These are phyloP conservation scores for Immersiporthe knoxdaviesiana DNA, from an alignment of 2,329 filamentous ascomycete species.

Conservation along the genomic window DNA sequence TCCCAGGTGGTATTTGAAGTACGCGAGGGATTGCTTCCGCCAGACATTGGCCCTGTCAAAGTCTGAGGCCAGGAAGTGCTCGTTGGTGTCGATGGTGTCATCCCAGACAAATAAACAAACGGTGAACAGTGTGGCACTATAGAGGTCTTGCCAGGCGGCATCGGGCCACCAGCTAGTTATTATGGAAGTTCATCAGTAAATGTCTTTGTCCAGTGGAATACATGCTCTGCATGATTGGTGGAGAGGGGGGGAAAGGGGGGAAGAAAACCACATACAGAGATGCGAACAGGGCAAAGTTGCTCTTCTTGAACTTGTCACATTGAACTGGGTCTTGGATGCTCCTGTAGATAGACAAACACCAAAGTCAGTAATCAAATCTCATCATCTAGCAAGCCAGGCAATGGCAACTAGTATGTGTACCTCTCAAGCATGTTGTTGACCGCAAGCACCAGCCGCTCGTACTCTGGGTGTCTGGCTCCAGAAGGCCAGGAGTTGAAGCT, in stretches of 20 bases:
- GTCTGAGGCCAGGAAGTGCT: constrained; percentile 37
- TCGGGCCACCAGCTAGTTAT: constrained; percentile 40
- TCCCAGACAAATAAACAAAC: constrained; percentile 43
- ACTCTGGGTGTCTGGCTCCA: constrained; percentile 15
- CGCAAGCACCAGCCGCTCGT: constrained; percentile 19
- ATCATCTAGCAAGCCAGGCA: no score
- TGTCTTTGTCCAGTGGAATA: not conserved
- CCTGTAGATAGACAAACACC: constrained; percentile 28
- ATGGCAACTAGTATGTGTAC: constrained; percentile 6
- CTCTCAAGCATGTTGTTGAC: constrained; percentile 22
- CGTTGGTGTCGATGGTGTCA: constrained; percentile 40
- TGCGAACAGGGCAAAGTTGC: constrained; percentile 40
- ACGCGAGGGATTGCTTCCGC: constrained; percentile 37
- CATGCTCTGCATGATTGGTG: no score
- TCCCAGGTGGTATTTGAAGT: constrained; percentile 36
- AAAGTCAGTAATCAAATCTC: not conserved
- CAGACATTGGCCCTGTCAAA: constrained; percentile 37
- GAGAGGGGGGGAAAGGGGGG: not conserved
- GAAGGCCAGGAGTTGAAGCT: constrained; percentile 25
- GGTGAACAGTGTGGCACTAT: constrained; percentile 38
- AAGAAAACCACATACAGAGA: constrained; percentile 34
- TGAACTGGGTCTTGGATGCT: constrained; percentile 36
- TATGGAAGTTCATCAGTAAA: constrained; percentile 2
- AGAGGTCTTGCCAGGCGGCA: constrained; percentile 39
- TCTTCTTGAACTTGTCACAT: constrained; percentile 39